These are phyloP conservation scores for Calonectria montana DNA, from an alignment of 2,329 filamentous ascomycete species.

Conservation along the genomic window DNA sequence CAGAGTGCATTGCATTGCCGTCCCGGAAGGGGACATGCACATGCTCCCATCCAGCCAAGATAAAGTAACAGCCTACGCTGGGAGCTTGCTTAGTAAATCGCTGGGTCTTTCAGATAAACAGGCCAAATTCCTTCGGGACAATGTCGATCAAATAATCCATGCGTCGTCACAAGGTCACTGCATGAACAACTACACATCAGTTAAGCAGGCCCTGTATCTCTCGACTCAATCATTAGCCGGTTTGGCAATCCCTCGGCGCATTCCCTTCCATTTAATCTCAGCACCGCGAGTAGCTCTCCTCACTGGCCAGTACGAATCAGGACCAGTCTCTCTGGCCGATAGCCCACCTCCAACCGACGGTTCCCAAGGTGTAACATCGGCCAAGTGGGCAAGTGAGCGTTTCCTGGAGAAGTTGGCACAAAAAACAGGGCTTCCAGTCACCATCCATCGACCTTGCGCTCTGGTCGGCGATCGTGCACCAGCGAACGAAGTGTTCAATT, in stretches of 20 bases:
- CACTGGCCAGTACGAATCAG: neutral
- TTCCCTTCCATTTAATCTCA: conserved; percentile 53
- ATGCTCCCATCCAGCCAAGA: neutral
- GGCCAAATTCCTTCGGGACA: conserved; percentile 40
- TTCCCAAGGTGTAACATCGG: neutral
- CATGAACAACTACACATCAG: conserved; percentile 45
- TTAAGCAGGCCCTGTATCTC: conserved; percentile 42
- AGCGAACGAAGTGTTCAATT: neutral
- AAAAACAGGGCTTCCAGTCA: neutral
- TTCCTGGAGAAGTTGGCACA: neutral
- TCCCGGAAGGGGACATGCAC: conserved; percentile 37
- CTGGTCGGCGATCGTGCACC: neutral
- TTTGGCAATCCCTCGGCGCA: conserved; percentile 17
- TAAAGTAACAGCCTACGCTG: conserved; percentile 49
- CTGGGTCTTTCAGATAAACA: conserved; percentile 53
- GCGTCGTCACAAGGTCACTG: conserved; percentile 51
- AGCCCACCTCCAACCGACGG: neutral
- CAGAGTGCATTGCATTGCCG: conserved; percentile 58
- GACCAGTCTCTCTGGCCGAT: neutral
- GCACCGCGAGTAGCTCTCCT: neutral
- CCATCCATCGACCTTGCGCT: neutral
- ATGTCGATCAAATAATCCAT: conserved; percentile 63
- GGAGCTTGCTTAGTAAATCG: conserved; percentile 47
- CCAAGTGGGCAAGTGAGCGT: neutral
- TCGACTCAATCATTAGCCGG: conserved; percentile 43